These are phyloP conservation scores for Kodamaea anthophila DNA, from an alignment of 1,139 yeast genomes.

Conservation along the genomic window DNA sequence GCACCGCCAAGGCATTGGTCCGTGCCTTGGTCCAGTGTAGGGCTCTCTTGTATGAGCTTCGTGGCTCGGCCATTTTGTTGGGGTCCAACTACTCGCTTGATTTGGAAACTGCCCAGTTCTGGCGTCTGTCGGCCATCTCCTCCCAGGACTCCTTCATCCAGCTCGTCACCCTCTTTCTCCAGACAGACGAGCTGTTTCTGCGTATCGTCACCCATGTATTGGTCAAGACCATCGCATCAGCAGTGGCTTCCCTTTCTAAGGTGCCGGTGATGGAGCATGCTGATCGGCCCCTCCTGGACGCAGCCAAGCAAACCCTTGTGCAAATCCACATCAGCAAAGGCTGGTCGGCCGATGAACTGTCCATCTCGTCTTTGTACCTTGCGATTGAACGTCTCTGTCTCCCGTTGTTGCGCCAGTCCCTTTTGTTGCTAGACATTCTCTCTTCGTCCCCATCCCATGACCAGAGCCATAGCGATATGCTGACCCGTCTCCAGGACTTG, in stretches of 20 bases:
- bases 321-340: not conserved
- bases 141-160: slow-evolving; percentile 33
- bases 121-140: slow-evolving; percentile 20
- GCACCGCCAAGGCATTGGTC: slow-evolving; percentile 29
- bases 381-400: slow-evolving; percentile 26
- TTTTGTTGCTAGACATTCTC: slow-evolving; percentile 30
- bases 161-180: slow-evolving; percentile 33
- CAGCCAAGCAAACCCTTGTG: not conserved
- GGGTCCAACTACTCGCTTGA: slow-evolving; percentile 13
- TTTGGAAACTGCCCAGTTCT: slow-evolving; percentile 17
- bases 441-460: slow-evolving; percentile 14
- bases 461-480: slow-evolving; percentile 5
- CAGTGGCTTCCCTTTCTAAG: slow-evolving; percentile 11
- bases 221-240: slow-evolving; percentile 22
- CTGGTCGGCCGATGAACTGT: slow-evolving; percentile 5
- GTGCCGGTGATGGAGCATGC: not conserved
- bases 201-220: slow-evolving; percentile 28
- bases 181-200: slow-evolving; percentile 38
- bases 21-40: slow-evolving; percentile 34
- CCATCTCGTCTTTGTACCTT: slow-evolving; percentile 15
- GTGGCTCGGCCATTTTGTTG: slow-evolving; percentile 13
- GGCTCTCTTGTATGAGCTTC: slow-evolving; percentile 17
- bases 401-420: slow-evolving; percentile 33
- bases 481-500: slow-evolving; percentile 15
- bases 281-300: not conserved